Conservation (phyloP, 352 stramenopile species). For the Blastocystis sp. region DNA sequence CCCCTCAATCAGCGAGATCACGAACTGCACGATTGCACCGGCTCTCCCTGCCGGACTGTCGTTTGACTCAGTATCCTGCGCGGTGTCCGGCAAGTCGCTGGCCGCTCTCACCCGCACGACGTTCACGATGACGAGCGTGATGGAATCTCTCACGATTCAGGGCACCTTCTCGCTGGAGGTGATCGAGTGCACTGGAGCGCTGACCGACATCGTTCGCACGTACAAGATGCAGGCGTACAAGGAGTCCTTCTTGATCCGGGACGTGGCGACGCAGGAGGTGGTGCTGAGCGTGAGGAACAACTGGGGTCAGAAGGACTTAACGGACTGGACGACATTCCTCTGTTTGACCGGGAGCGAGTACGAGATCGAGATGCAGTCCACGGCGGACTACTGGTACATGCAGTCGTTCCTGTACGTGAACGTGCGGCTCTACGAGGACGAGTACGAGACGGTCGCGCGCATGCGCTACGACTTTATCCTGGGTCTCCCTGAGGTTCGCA, state of each 20-base stretch:
- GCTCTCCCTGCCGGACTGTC: not conserved
- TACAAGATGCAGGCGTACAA: not conserved
- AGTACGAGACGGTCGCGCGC: not conserved
- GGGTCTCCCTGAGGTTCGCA: not conserved
- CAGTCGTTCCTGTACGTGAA: not conserved
- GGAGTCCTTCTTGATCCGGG: not conserved
- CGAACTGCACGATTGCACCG: not conserved
- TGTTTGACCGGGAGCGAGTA: not conserved
- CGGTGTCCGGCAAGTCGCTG: not conserved
- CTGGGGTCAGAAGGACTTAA: not conserved
- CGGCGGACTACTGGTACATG: not conserved
- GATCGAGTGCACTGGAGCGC: not conserved
- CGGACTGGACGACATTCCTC: not conserved
- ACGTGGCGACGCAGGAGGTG: not conserved
- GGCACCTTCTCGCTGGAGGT: constrained; percentile 10
- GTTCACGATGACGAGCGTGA: not conserved
- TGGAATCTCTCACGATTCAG: not conserved
- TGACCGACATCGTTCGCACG: not conserved
- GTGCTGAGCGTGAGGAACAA: not conserved
- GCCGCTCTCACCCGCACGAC: not conserved
- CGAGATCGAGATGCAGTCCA: not conserved
- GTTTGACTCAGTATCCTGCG: not conserved
- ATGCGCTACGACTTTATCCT: not conserved
- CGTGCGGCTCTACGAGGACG: not conserved
- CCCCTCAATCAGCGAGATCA: not conserved